These are phyloP conservation scores for Bonia amplexicaulis DNA, from an alignment of 176 grass and related monocot genomes.

Conservation along the genomic window DNA sequence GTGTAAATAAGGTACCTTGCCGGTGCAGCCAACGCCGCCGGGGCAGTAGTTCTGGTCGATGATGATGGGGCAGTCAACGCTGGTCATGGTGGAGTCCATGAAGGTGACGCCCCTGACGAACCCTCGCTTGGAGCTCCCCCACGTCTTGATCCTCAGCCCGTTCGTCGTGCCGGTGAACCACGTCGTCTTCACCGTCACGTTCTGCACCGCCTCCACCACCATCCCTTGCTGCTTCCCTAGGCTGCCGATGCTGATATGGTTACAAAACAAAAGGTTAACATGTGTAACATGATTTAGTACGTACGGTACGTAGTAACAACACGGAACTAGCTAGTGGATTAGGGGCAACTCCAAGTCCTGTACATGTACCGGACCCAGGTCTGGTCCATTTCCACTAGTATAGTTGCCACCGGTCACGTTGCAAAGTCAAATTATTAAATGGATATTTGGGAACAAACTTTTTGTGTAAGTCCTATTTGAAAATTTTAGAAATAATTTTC, in stretches of 20 bases:
- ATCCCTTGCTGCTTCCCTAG: slow-evolving; percentile 43
- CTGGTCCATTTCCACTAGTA: slow-evolving; percentile 2
- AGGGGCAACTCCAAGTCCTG: not conserved
- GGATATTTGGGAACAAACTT: not conserved
- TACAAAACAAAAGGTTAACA: not conserved
- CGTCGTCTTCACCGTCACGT: slow-evolving; percentile 88
- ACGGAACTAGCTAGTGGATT: not conserved
- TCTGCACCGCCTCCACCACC: slow-evolving; percentile 48
- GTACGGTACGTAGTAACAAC: not conserved
- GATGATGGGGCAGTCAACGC: slow-evolving; percentile 83
- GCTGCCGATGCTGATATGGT: slow-evolving; percentile 42
- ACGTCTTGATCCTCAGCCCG: slow-evolving; percentile 84
- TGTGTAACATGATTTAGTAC: not conserved
- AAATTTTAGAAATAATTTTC: not conserved
- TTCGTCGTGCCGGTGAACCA: slow-evolving; percentile 66
- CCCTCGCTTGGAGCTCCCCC: slow-evolving; percentile 56
- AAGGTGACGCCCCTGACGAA: slow-evolving; percentile 61
- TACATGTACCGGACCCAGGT: not conserved
- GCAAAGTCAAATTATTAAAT: not conserved
- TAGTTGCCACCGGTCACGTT: not conserved
- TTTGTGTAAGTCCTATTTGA: not conserved
- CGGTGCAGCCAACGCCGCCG: slow-evolving; percentile 27
- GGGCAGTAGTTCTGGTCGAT: slow-evolving; percentile 94
- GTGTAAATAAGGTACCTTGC: slow-evolving; percentile 3
- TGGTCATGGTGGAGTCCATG: slow-evolving; percentile 50